These are phyloP conservation scores for Hyphopichia buzzinii DNA, from an alignment of 1,139 yeast genomes.

Conservation along the genomic window DNA sequence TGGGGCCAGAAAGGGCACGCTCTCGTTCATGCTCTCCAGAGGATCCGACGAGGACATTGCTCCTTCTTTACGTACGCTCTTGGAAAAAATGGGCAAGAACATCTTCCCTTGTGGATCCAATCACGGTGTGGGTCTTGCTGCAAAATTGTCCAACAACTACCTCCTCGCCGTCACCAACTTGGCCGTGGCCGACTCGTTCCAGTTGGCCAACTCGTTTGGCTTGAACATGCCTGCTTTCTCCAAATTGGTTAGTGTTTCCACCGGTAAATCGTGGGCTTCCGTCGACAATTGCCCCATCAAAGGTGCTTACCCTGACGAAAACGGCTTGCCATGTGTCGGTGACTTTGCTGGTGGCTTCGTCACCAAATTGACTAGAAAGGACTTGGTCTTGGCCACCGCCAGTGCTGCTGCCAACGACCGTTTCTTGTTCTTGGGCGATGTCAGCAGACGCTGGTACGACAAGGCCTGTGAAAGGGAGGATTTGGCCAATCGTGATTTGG, in stretches of 20 bases:
- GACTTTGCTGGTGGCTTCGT: conserved; percentile 56
- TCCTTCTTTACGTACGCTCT: conserved; percentile 25
- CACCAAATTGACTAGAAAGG: conserved; percentile 54
- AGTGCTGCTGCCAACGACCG: conserved; percentile 40
- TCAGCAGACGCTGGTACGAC: conserved; percentile 43
- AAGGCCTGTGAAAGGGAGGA: conserved; percentile 45
- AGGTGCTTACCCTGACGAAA: conserved; percentile 45
- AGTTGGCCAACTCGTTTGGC: conserved; percentile 54
- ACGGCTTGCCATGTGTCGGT: conserved; percentile 44
- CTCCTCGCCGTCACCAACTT: conserved; percentile 56
- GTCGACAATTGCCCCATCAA: conserved; percentile 61
- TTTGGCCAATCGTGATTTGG: conserved; percentile 43
- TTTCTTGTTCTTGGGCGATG: conserved; percentile 42
- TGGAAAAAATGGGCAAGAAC: conserved; percentile 51
- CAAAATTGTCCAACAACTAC: conserved; percentile 59
- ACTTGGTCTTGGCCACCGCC: conserved; percentile 53
- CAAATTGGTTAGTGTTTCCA: conserved; percentile 53
- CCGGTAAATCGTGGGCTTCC: conserved; percentile 62
- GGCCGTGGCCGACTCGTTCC: conserved; percentile 62
- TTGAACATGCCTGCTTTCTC: conserved; percentile 50
- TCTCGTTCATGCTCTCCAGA: conserved; percentile 58
- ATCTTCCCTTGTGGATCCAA: conserved; percentile 52
- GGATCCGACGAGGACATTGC: conserved; percentile 24
- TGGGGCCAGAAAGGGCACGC: conserved; percentile 56
- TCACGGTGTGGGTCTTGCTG: conserved; percentile 59